A percentile compares a stretch with the other conserved stretches of the same genome.
Conservation (phyloP, 495 filamentous ascomycete species). For the Hamigera avellanea region DNA sequence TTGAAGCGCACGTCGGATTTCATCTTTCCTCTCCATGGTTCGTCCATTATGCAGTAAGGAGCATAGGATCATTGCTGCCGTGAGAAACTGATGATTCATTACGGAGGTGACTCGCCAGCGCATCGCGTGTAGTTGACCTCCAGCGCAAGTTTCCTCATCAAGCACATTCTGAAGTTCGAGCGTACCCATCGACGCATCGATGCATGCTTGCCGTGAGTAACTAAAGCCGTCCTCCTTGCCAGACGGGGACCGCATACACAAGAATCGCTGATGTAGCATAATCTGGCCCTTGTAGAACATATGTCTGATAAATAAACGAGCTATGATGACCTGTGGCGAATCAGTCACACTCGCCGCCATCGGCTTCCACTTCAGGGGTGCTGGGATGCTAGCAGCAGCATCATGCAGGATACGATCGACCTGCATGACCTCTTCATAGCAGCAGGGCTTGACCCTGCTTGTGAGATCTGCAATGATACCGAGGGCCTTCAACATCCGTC, state of each 20-base stretch:
- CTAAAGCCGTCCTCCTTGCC: conserved; percentile 6
- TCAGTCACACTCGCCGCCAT: conserved; percentile 25
- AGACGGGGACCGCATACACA: conserved; percentile 13
- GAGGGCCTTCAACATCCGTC: conserved; percentile 19
- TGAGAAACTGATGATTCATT: conserved; percentile 17
- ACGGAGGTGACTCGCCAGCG: conserved; percentile 12
- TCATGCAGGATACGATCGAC: conserved; percentile 23
- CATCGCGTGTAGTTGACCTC: conserved; percentile 15
- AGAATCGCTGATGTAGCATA: conserved; percentile 24
- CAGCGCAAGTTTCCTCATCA: conserved; percentile 16
- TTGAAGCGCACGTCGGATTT: conserved; percentile 13
- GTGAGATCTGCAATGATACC: conserved; percentile 20
- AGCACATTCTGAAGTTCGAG: conserved; percentile 12
- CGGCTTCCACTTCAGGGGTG: conserved; percentile 15
- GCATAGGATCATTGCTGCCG: conserved; percentile 41
- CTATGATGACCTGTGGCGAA: conserved; percentile 23
- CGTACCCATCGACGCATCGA: conserved; percentile 11
- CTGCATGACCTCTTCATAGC: conserved; percentile 23
- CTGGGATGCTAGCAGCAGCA: conserved; percentile 15
- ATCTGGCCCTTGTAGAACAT: conserved; percentile 25
- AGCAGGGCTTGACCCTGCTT: conserved; percentile 10
- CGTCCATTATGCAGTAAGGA: conserved; percentile 22
- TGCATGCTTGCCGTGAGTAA: conserved; percentile 11
- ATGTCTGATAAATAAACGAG: conserved; percentile 19
- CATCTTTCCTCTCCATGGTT: conserved; percentile 4